Evolutionary conservation across 176 grass and related monocot species (phyloP).

Genomic region (Hordeum vulgare): DNA sequence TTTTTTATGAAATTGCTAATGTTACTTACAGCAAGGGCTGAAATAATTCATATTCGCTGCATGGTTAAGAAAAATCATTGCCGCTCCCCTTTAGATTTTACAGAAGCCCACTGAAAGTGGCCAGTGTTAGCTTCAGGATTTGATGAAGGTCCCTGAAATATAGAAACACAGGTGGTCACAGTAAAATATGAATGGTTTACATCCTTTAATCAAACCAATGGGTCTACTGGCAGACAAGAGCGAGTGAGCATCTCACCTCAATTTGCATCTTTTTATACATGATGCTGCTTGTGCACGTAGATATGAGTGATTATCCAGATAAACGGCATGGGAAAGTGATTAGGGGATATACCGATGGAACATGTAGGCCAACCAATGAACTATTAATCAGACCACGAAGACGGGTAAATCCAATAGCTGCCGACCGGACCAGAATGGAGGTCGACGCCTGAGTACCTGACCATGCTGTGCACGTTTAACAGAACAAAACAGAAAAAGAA

Average conservation of each 20-base stretch:
- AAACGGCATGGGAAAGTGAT: background rate
- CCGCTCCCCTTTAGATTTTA: slow-evolving; percentile 49
- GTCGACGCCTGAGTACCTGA: background rate
- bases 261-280: background rate
- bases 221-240: background rate
- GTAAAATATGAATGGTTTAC: background rate
- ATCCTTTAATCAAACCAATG: background rate
- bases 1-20: background rate
- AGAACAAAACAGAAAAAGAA: background rate
- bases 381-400: background rate
- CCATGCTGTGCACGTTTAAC: background rate
- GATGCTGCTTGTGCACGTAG: background rate
- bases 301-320: background rate
- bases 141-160: slow-evolving; percentile 68
- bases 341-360: background rate
- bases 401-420: background rate
- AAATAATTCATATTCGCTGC: background rate
- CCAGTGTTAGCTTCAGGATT: slow-evolving; percentile 80
- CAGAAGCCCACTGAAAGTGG: slow-evolving; percentile 79
- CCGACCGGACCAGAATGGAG: background rate
- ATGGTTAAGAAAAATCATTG: background rate
- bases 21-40: background rate
- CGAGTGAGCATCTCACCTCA: background rate
- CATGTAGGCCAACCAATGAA: background rate
- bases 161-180: background rate